A percentile compares a stretch with the other conserved stretches of the same genome.
These are phyloP conservation scores for Rubroboletus satanas DNA, from an alignment of 768 basidiomycete species.

Conservation along the genomic window DNA sequence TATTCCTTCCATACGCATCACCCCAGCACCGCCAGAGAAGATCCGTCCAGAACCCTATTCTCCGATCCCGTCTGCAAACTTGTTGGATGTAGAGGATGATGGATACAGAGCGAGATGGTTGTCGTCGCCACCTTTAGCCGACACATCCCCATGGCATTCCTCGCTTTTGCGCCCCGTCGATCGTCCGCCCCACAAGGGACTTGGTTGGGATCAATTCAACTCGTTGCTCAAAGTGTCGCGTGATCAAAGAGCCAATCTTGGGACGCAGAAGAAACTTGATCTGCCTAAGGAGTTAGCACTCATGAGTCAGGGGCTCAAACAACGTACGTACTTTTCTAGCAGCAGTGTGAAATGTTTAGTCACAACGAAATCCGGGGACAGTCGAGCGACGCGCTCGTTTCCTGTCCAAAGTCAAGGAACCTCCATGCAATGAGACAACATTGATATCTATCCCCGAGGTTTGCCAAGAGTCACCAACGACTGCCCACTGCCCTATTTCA, in stretches of 20 bases:
- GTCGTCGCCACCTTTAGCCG: constrained; percentile 42
- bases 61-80: constrained; percentile 44
- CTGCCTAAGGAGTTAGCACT: constrained; percentile 72
- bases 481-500: constrained; percentile 66
- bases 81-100: constrained; percentile 40
- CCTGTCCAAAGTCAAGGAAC: constrained; percentile 67
- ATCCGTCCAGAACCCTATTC: constrained; percentile 53
- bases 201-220: constrained; percentile 62
- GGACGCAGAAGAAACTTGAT: constrained; percentile 48
- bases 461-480: constrained; percentile 64
- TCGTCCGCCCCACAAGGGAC: constrained; percentile 42
- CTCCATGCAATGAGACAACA: constrained; percentile 57
- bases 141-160: constrained; percentile 33
- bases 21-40: constrained; percentile 58
- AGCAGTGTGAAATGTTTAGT: neutral
- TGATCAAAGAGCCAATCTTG: constrained; percentile 47
- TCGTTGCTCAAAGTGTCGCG: constrained; percentile 57
- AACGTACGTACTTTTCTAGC: constrained; percentile 46
- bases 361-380: constrained; percentile 25
- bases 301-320: constrained; percentile 69
- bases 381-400: constrained; percentile 74
- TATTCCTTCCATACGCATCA: constrained; percentile 69
- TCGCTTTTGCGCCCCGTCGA: constrained; percentile 50
- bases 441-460: constrained; percentile 55
- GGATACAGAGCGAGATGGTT: constrained; percentile 55